A percentile compares a stretch with the other conserved stretches of the same genome.
Conservation (phyloP, 2,329 filamentous ascomycete species). For the Sporothrix sp. region DNA sequence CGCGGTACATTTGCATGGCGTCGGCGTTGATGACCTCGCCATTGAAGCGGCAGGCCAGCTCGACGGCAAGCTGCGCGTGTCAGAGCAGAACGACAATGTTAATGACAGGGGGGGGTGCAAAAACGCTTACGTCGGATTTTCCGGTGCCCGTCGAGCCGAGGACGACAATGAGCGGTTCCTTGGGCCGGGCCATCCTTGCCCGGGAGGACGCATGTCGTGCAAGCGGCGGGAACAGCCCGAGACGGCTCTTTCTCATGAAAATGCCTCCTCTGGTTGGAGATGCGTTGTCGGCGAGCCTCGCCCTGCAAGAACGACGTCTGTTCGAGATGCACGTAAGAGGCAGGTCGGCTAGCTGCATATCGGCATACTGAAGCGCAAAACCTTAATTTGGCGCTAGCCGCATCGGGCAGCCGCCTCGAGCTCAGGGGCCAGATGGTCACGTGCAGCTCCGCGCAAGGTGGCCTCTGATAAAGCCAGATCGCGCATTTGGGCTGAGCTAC, state of each 20-base stretch:
- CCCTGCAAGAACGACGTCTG: not conserved
- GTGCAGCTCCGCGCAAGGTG: conserved; percentile 12
- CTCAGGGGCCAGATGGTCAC: conserved; percentile 11
- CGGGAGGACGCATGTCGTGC: conserved; percentile 19
- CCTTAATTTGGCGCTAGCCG: too few relatives aligned
- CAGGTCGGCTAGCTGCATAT: not conserved
- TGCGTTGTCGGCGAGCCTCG: too few relatives aligned
- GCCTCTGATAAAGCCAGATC: conserved; percentile 23
- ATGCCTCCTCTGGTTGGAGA: too few relatives aligned
- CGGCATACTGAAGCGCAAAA: too few relatives aligned
- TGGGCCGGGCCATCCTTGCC: conserved; percentile 24
- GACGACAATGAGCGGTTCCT: conserved; percentile 63
- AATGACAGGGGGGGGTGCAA: not conserved
- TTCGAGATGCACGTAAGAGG: not conserved
- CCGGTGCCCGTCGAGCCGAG: conserved; percentile 88
- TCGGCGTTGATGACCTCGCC: conserved; percentile 96
- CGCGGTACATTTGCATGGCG: conserved; percentile 94
- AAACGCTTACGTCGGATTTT: conserved; percentile 62
- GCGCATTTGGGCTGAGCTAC: conserved; percentile 14
- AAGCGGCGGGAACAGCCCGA: too few relatives aligned
- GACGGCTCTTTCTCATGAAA: too few relatives aligned
- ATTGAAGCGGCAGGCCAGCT: conserved; percentile 71
- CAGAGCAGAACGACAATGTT: not conserved
- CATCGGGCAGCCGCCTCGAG: too few relatives aligned
- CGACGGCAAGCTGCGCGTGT: conserved; percentile 68